Conservation (phyloP, 345 rosid genomes). For the Corchorus olitorius region DNA sequence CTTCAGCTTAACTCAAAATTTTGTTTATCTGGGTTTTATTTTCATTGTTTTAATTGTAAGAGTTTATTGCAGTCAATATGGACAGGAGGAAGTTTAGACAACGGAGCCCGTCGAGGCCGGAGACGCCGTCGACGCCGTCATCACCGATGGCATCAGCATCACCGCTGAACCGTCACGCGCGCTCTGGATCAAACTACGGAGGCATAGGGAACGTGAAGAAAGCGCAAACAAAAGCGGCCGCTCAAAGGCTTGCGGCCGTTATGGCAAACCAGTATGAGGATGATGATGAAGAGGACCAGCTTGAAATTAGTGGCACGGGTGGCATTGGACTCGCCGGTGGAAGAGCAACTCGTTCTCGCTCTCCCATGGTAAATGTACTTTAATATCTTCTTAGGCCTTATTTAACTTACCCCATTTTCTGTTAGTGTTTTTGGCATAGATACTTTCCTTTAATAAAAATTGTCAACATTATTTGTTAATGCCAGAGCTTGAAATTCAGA, state of each 20-base stretch:
- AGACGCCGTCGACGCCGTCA: constrained; percentile 40
- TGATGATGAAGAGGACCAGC: constrained; percentile 55
- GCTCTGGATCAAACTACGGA: constrained; percentile 60
- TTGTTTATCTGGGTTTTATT: not conserved
- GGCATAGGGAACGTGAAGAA: constrained; percentile 46
- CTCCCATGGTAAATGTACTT: constrained; percentile 50
- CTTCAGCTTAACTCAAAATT: not conserved
- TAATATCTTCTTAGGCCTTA: not conserved
- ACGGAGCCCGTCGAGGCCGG: constrained; percentile 31
- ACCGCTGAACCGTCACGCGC: constrained; percentile 49
- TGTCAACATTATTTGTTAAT: not conserved
- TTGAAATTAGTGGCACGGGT: constrained; percentile 35
- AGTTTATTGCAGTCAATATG: constrained; percentile 36
- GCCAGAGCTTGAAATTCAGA: not conserved
- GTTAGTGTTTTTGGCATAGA: not conserved
- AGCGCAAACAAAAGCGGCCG: constrained; percentile 92
- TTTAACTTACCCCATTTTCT: not conserved
- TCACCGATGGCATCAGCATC: constrained; percentile 46
- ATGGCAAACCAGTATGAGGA: constrained; percentile 63
- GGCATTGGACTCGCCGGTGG: constrained; percentile 63
- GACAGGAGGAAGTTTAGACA: constrained; percentile 56
- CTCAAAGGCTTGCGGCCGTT: constrained; percentile 79
- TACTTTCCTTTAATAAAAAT: not conserved
- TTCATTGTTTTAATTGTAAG: too few relatives aligned
- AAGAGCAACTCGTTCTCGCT: constrained; percentile 48